These are phyloP conservation scores for Actinomucor elegans DNA, from an alignment of 371 early-diverging fungal species.

Conservation along the genomic window DNA sequence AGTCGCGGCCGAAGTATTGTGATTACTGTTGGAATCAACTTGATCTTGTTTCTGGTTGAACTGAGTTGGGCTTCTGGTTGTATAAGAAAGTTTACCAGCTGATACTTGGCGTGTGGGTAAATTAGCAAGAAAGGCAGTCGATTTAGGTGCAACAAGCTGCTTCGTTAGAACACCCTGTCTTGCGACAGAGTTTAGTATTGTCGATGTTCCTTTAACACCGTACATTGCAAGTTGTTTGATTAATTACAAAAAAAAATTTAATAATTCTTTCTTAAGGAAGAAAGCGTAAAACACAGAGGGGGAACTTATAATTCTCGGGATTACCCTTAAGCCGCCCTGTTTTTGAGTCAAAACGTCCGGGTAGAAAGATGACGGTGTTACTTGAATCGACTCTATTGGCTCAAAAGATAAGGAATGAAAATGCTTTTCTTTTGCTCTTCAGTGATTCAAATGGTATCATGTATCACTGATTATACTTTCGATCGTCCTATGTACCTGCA, in stretches of 20 bases:
- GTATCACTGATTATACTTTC: no score
- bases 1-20: conserved; percentile 5
- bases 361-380: no score
- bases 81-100: conserved; percentile 42
- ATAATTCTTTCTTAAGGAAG: neutral
- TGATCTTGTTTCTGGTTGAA: conserved; percentile 25
- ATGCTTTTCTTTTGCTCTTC: no score
- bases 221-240: conserved; percentile 29
- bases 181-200: conserved; percentile 40
- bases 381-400: no score
- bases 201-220: conserved; percentile 48
- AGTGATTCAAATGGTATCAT: no score
- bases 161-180: conserved; percentile 47
- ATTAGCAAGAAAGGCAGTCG: conserved; percentile 38
- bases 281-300: neutral
- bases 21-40: conserved; percentile 19
- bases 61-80: conserved; percentile 37
- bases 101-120: conserved; percentile 44
- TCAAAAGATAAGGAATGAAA: no score
- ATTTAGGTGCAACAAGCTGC: conserved; percentile 39
- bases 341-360: no score
- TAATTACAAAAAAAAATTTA: conserved; percentile 3
- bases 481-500: no score
- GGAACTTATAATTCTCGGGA: no score
- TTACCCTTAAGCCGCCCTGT: no score